Evolutionary conservation across 2,329 filamentous ascomycete genomes (phyloP).

Genomic region (Lecanicillium sp.): DNA sequence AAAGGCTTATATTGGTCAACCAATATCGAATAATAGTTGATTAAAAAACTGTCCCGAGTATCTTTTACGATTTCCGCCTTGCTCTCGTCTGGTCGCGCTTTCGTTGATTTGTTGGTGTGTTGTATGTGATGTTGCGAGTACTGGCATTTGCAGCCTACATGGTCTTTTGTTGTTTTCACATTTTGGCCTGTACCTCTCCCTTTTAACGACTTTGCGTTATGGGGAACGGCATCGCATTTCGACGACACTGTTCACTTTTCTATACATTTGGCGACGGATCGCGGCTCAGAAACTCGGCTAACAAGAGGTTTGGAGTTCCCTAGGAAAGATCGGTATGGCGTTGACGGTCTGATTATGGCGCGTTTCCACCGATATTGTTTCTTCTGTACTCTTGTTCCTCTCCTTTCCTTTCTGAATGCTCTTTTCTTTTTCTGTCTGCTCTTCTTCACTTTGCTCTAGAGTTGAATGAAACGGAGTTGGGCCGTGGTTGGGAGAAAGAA

Average conservation of each 20-base stretch:
- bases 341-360: neutral
- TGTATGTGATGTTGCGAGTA: neutral
- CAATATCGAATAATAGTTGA: constrained; percentile 47
- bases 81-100: constrained; percentile 9
- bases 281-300: neutral
- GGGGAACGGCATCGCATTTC: no score
- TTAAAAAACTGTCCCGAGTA: constrained; percentile 30
- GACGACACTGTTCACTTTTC: neutral
- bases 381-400: constrained; percentile 10
- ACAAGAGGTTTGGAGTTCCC: neutral
- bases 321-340: neutral
- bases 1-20: constrained; percentile 35
- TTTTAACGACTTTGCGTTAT: no score
- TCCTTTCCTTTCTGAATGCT: constrained; percentile 14
- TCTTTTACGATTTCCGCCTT: constrained; percentile 12
- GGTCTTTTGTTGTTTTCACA: no score
- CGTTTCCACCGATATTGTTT: constrained; percentile 10
- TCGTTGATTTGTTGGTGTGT: neutral
- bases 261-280: neutral
- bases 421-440: constrained; percentile 15
- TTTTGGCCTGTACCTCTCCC: no score
- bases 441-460: neutral
- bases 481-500: neutral
- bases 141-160: no score
- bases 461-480: no score